Evolutionary conservation across 257 asterid species (phyloP).

Genomic region (Eucommia ulmoides): DNA sequence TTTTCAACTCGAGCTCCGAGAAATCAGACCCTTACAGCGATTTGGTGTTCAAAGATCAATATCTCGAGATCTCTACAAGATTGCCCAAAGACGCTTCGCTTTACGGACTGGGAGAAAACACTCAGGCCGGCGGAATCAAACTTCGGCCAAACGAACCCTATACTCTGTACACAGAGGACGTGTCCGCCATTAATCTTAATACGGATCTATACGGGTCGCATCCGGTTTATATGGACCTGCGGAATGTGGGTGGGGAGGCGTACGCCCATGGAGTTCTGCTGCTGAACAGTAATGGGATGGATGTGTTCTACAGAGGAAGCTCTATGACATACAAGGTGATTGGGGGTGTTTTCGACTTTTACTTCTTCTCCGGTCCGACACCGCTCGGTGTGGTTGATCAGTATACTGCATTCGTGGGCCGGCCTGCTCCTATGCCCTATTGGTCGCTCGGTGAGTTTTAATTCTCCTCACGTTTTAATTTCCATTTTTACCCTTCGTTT

Average conservation of each 20-base stretch:
- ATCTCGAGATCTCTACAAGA: conserved; percentile 73
- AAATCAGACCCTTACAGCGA: conserved; percentile 37
- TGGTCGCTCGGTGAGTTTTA: conserved; percentile 77
- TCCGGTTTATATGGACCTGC: conserved; percentile 88
- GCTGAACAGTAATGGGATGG: conserved; percentile 95
- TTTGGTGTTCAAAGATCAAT: conserved; percentile 87
- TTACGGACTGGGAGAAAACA: conserved; percentile 82
- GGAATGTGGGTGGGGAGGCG: conserved; percentile 48
- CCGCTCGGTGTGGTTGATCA: conserved; percentile 89
- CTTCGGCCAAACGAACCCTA: conserved; percentile 61
- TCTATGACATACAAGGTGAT: conserved; percentile 83
- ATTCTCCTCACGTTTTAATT: neutral
- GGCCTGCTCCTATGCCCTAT: conserved; percentile 97
- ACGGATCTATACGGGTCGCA: conserved; percentile 86
- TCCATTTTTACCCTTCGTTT: neutral
- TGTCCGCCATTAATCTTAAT: conserved; percentile 73
- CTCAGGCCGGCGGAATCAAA: conserved; percentile 83
- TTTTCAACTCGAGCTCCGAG: conserved; percentile 46
- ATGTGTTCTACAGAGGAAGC: conserved; percentile 65
- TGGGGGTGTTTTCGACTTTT: conserved; percentile 90
- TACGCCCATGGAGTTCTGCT: conserved; percentile 67
- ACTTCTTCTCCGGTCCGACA: conserved; percentile 81
- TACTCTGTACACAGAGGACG: conserved; percentile 71
- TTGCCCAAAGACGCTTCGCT: conserved; percentile 69
- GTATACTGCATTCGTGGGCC: conserved; percentile 64